Evolutionary conservation across 176 grass and related monocot species (phyloP).

Genomic region (Carex littledalei): DNA sequence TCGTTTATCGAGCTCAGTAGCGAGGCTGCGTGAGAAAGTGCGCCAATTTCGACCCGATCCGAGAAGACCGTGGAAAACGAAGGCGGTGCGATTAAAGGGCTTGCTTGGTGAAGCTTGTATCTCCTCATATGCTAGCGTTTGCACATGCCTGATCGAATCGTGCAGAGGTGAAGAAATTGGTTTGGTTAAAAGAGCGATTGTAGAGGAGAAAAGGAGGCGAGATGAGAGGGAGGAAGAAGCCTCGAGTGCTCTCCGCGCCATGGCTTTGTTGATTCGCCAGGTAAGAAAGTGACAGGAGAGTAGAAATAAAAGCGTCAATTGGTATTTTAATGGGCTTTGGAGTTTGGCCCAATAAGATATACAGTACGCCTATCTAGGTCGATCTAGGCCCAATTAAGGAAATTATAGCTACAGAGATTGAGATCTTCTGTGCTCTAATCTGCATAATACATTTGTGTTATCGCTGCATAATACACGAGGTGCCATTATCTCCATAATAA

Average conservation of each 20-base stretch:
- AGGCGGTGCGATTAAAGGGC: conserved; percentile 54
- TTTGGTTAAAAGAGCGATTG: not conserved
- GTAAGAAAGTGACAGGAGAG: not conserved
- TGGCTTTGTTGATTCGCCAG: conserved; percentile 17
- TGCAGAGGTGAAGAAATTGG: conserved; percentile 14
- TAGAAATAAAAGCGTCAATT: not conserved
- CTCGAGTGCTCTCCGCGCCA: conserved; percentile 47
- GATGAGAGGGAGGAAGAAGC: conserved; percentile 44
- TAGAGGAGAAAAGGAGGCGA: conserved; percentile 42
- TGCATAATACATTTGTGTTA: not conserved
- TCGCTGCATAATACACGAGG: too few relatives aligned
- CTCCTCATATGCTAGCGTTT: conserved; percentile 90
- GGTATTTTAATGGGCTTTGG: not conserved
- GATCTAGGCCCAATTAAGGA: not conserved
- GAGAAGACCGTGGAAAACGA: conserved; percentile 88
- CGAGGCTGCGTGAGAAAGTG: conserved; percentile 70
- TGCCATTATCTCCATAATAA: not conserved
- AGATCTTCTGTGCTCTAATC: not conserved
- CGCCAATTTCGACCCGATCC: conserved; percentile 90
- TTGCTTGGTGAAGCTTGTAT: conserved; percentile 54
- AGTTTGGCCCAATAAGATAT: not conserved
- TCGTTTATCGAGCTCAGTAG: conserved; percentile 52
- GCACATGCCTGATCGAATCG: conserved; percentile 23
- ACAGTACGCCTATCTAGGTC: not conserved
- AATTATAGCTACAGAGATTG: not conserved